Base-by-base conservation (phyloP, 345 rosid genomes). In the Erucastrum elatum region DNA sequence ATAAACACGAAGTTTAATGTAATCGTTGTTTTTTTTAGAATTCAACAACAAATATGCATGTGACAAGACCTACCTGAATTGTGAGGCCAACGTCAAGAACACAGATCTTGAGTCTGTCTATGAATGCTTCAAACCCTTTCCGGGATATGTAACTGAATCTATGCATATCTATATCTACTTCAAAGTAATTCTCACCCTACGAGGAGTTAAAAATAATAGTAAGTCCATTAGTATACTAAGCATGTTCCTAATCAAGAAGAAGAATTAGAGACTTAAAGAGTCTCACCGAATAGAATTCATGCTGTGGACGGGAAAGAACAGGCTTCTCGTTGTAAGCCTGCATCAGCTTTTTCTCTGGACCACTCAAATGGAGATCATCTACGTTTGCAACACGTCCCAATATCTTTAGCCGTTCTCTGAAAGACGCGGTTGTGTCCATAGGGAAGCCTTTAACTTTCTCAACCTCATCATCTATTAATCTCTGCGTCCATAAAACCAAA, bases 321-420 rank as follows among this genome's bases (percentile, higher is more conserved):
- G 99, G 99, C 75, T 96, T 96, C 76, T 96, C 99, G 67, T 96
- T 96, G 85, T 93, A 96, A 49, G 98, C 94, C 79, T 91, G 93
- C 97, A 96, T 87, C 49, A 96, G 90, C 77, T 93, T 96, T 83
- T 87, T 96, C 88, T 96, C 98, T 2, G 99, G 86, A 17, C 88
- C 88, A 85, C 92, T 88, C 78, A 96, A 71, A 77, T 90, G 93
- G 66, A 96, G 97, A 82, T 89, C 98, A 75, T 96, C 96, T 34
- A 93, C 89, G 66, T 96, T 96, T 66, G 81, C 96, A 79, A 96
- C 91, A 34, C 98, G 97, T 29, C 99, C 98, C 81, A 96, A 78
- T 75, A 96, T 96, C 87, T 95, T 91, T 82, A 95, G 80, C 80
- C 99, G 89, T 80, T 96, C 99, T 39, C 97, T 88, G 58, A 90